These are phyloP conservation scores for Diaporthe amygdali DNA, from an alignment of 2,329 filamentous ascomycete genomes.

Conservation along the genomic window DNA sequence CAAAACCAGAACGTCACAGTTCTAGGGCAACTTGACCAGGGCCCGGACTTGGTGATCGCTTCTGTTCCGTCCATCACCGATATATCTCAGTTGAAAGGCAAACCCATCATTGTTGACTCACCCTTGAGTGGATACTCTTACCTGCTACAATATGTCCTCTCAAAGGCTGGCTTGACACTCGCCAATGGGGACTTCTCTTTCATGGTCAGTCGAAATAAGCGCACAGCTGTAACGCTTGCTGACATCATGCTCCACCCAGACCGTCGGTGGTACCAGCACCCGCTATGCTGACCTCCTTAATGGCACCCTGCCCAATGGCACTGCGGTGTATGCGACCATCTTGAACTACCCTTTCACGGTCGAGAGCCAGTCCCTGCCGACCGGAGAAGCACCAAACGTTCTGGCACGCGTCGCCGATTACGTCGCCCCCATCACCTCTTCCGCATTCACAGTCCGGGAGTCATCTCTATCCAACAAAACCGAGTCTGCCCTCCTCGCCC, in stretches of 20 bases:
- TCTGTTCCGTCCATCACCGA: constrained; percentile 33
- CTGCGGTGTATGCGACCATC: constrained; percentile 35
- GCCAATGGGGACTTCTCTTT: constrained; percentile 21
- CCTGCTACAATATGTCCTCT: constrained; percentile 26
- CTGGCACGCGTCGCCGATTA: constrained; percentile 31
- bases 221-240: background rate
- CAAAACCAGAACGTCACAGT: constrained; percentile 33
- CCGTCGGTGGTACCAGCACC: constrained; percentile 34
- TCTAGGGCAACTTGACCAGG: constrained; percentile 36
- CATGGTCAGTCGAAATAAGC: background rate
- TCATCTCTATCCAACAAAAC: constrained; percentile 21
- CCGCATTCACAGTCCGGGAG: constrained; percentile 31
- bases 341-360: constrained; percentile 36
- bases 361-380: constrained; percentile 25
- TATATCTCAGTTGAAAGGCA: constrained; percentile 31
- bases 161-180: constrained; percentile 13
- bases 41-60: constrained; percentile 36
- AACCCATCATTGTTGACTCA: constrained; percentile 35
- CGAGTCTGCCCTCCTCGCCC: constrained; percentile 24
- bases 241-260: constrained; percentile 1
- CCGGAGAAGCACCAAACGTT: constrained; percentile 30
- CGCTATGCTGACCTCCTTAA: constrained; percentile 34
- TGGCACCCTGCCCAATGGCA: constrained; percentile 33
- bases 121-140: constrained; percentile 35
- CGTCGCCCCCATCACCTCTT: constrained; percentile 30